Base-by-base conservation (phyloP, 805 yeast species). In the Teunomyces lycoperdinae region DNA sequence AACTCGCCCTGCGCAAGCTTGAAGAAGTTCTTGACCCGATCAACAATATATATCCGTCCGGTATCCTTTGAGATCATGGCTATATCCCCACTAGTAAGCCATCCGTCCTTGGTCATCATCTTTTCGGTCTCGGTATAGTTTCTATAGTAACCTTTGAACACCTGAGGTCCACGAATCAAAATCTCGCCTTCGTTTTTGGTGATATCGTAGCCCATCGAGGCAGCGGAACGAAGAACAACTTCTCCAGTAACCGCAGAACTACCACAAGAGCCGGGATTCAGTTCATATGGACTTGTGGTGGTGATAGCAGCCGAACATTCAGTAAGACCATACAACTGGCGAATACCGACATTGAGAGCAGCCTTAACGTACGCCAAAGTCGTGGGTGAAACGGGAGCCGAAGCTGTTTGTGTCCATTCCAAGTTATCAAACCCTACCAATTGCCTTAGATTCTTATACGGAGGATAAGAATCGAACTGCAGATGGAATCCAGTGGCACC, bases 61-160 rank as follows among this genome's bases (percentile, higher is more conserved):
- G 56, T 56, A 10, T 56, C 53, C 47, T 49, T 43, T 42, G 55
- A 57, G 34, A 68, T 52, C 14, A 50, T 49, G 9, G 68, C 73
- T 34, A 70, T 58, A 60, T 83, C 87, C 27, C 87, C 87, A 17
- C 86, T 80, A 47, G 66, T 66, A 56, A 81, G 72, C 84, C 85
- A 82, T 5, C 78, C 80, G 16, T 77, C 79, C 2, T 62, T 63
- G 44, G 73, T 71, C 45, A 80, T 54, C 7, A 75, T 61, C 31
- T 69, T 76, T 8, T 51, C 61, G 0, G 83, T 80, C 31, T 81
- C 84, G 45, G 71, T 68, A 16, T 64, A 61, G 53, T 80, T 77
- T 48, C 78, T 70, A 58, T 66, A 76, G 54, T 83, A 82, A 11
- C 76, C 76, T 42, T 54, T 58, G 65, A 80, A 80, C 30, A 79